Base-by-base conservation (phyloP, 2,329 filamentous ascomycete species). In the Fusarium torulosum region DNA sequence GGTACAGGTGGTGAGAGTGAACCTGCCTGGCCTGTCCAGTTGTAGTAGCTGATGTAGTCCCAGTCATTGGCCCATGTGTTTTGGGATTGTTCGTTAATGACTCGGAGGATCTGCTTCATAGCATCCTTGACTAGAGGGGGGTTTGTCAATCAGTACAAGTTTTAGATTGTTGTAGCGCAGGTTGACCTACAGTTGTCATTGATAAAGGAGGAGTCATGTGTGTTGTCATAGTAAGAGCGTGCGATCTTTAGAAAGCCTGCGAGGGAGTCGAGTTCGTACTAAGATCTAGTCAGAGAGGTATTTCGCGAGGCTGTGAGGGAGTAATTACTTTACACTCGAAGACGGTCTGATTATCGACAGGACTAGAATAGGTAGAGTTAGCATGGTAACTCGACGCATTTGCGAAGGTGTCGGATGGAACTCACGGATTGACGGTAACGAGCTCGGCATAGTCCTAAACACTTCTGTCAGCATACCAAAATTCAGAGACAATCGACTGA, bases 11-110 rank as follows among this genome's bases (percentile, higher is more conserved):
- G 55, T 1, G 61, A 66, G 0, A 66, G 41, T 11, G 63, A 66
- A 0, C 63, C 63, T 27, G 61, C 35, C 7, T 44, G 11, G 1
- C 63, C 62, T 0, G 63, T 66, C 55, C 55, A 66, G 51, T 66
- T 66, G n/a, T 66, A 66, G 38, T 66, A 66, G 33, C 63, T 66
- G 13, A 66, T 15, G 19, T 56, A 66, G 0, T 45, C 25, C 63
- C 63, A 66, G 9, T 66, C 50, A 1, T 66, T 45, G 4, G 63
- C 62, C 63, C 63, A 66, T 1, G 63, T 66, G 2, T 61, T 66
- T 11, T 62, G 63, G 0, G 63, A 66, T 7, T 66, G 63, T 3
- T 66, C 61, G 2, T 66, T 42, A 0, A 66, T 57, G 1, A 66
- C 63, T 0, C 56, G 31, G 1, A 66, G 41, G 3, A 66, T 66